Evolutionary conservation across 306 rosid species (phyloP), one percentile per base, ranked within the genome.

Genomic region (Malus sieversii): DNA sequence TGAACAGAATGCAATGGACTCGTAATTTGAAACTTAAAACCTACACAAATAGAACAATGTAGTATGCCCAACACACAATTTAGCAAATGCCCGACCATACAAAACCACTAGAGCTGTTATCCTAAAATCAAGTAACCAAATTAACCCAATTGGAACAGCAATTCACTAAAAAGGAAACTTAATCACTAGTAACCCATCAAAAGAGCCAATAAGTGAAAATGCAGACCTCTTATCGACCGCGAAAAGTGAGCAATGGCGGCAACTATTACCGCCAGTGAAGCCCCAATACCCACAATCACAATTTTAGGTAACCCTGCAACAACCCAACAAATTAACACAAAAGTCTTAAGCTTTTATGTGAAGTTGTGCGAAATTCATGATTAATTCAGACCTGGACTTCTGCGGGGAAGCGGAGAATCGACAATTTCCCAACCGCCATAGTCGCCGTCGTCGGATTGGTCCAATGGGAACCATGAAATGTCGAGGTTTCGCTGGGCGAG

Each of bases 361-460:
- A 10, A 38, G 40, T 1, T 51, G 2, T 20, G 8, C 1, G 0
- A 64, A 64, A 62, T 14, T 33, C 19, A 25, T 16, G 16, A n/a
- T 1, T 10, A 33, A 35, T 29, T 8, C 29, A 29, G 1, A 87
- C 90, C 91, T 71, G 70, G 74, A 44, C 75, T 74, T 60, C 53
- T 72, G 33, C 38, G 71, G 33, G 1, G 82, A 69, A 69, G 32
- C 23, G 91, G 90, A 64, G 78, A 4, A 12, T 88, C 85, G 38
- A 79, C 48, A 63, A 81, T 9, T 51, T 82, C 88, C 98, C 98
- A 90, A 5, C 98, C 98, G 59, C 87, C 87, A 72, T 77, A 86
- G 52, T 76, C 79, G 62, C 65, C 77, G 79, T 63, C 11, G 48
- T 84, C 62, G 58, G 60, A 73, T 22, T 64, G 63, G 51, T 83